Evolutionary conservation across 257 asterid species (phyloP).

Genomic region (Coffea canephora): DNA sequence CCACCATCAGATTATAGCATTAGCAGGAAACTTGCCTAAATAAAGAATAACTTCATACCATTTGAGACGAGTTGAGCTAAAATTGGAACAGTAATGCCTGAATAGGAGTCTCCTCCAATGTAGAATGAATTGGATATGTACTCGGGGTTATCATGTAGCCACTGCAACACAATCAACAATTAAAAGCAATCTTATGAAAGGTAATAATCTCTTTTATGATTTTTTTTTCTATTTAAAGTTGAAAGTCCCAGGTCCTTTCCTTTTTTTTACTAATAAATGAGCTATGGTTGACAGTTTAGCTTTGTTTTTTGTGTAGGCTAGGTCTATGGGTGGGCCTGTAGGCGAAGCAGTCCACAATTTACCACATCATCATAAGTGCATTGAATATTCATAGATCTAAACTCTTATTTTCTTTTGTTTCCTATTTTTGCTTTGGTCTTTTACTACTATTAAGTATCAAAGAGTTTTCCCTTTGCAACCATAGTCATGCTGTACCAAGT

Average conservation of each 20-base stretch:
- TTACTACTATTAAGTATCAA: too few species aligned
- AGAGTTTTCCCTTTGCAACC: too few species aligned
- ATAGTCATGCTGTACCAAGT: too few species aligned
- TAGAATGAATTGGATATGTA: constrained; percentile 18
- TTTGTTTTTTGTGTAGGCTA: too few species aligned
- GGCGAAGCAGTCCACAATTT: too few species aligned
- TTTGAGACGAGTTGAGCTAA: constrained; percentile 24
- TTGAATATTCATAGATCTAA: too few species aligned
- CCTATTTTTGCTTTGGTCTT: too few species aligned
- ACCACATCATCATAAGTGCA: too few species aligned
- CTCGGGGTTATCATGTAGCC: constrained; percentile 26
- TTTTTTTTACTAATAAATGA: too few species aligned
- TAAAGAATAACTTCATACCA: constrained; percentile 7
- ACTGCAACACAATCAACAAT: constrained; percentile 14
- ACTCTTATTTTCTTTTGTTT: too few species aligned
- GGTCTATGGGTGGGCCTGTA: too few species aligned
- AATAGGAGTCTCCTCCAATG: constrained; percentile 31
- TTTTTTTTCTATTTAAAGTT: background rate
- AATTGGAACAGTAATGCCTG: constrained; percentile 26
- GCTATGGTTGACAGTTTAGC: too few species aligned
- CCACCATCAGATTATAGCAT: background rate
- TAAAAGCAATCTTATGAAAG: background rate
- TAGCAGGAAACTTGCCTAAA: background rate
- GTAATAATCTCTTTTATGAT: background rate
- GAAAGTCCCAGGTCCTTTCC: background rate